A percentile compares a stretch with the other conserved stretches of the same genome.
Conservation (phyloP, 768 basidiomycete species). For the Tylopilus felleus region DNA sequence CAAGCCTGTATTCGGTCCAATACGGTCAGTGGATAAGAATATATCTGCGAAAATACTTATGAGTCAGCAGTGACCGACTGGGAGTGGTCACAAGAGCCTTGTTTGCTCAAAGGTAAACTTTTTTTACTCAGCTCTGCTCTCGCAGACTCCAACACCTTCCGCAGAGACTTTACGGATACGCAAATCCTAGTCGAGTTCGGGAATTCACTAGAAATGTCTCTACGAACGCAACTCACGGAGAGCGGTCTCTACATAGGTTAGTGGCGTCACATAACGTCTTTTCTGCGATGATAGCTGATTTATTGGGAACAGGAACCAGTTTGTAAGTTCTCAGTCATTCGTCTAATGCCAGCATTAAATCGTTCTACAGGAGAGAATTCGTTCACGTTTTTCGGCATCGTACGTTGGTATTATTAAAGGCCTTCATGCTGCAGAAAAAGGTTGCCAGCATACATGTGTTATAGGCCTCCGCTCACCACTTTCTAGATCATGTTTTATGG, state of each 20-base stretch:
- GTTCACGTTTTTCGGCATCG: constrained; percentile 92
- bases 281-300: constrained; percentile 8
- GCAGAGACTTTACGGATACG: constrained; percentile 82
- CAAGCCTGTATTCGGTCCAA: constrained; percentile 90
- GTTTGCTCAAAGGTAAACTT: constrained; percentile 70
- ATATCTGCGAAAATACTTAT: neutral
- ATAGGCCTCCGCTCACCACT: constrained; percentile 8
- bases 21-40: constrained; percentile 51
- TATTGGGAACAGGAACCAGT: constrained; percentile 56
- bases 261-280: constrained; percentile 17
- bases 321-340: constrained; percentile 42
- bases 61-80: constrained; percentile 72
- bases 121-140: neutral
- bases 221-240: constrained; percentile 83
- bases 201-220: constrained; percentile 66
- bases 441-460: constrained; percentile 39
- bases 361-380: constrained; percentile 68
- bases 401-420: constrained; percentile 90
- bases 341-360: neutral
- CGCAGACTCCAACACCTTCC: neutral
- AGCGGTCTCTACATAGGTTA: constrained; percentile 93
- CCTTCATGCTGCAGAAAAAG: constrained; percentile 89
- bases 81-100: constrained; percentile 92
- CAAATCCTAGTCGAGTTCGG: constrained; percentile 89
- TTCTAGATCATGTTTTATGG: constrained; percentile 92